phyloP scores from a whole-genome alignment of 2,329 filamentous ascomycete genomes.

The Phyllosticta citriasiana region DNA sequence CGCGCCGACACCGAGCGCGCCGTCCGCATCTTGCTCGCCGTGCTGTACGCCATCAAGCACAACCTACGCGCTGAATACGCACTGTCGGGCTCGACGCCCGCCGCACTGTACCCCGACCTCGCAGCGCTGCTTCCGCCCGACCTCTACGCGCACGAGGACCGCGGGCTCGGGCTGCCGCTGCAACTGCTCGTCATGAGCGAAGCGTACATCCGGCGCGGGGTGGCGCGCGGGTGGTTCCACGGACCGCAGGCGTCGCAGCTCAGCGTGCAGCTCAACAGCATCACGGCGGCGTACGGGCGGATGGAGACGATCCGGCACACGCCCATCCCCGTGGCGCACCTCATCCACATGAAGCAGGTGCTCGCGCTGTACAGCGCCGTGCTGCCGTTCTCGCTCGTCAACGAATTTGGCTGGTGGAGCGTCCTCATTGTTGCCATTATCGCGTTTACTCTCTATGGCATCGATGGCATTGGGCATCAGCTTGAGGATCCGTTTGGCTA shows the following conservation, averaged over 20 bases:
- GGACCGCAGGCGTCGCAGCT: conserved; percentile 49
- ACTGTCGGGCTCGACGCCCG: conserved; percentile 16
- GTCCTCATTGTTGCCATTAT: conserved; percentile 50
- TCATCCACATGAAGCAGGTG: conserved; percentile 57
- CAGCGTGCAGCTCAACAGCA: conserved; percentile 46
- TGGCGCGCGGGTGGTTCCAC: conserved; percentile 49
- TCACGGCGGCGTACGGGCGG: conserved; percentile 49
- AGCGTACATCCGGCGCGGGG: conserved; percentile 47
- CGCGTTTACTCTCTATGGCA: conserved; percentile 54
- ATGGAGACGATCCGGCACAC: conserved; percentile 60
- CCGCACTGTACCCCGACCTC: conserved; percentile 19
- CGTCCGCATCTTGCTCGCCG: conserved; percentile 49
- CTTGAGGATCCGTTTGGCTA: conserved; percentile 58
- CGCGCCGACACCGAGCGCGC: conserved; percentile 48
- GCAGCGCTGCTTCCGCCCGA: conserved; percentile 23
- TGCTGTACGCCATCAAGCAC: conserved; percentile 55
- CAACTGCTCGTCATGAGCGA: conserved; percentile 52
- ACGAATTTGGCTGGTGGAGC: conserved; percentile 54
- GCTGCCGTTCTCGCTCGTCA: conserved; percentile 53
- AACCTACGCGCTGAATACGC: conserved; percentile 52
- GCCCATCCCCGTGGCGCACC: conserved; percentile 52
- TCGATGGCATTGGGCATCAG: conserved; percentile 53
- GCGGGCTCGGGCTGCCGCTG: conserved; percentile 50
- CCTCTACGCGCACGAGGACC: conserved; percentile 39
- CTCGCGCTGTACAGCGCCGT: conserved; percentile 51